Evolutionary conservation across 108 stramenopile species (phyloP), one percentile per base, ranked within the genome.

Genomic region (Stephanodiscus triporus): DNA sequence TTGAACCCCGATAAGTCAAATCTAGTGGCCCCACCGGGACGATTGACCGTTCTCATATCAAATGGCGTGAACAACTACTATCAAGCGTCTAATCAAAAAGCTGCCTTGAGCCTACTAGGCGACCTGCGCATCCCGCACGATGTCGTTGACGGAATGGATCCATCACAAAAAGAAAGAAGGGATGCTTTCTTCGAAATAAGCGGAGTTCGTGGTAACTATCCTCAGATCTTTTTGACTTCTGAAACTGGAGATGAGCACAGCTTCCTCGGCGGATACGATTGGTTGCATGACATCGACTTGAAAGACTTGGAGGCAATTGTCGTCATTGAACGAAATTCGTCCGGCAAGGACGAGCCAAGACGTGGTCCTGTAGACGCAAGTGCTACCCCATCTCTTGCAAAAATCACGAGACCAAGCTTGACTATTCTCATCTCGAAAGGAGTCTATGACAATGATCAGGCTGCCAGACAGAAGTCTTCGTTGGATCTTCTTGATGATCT

Each of bases 101-200:
- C 22, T 34, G 29, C 66, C 4, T 34, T 67, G 50, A 29, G 50
- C 49, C 37, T 67, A 0, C 51, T 67, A 5, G 19, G 54, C 29
- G 66, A 67, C 37, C 30, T 45, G 0, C 9, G 14, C 43, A 73
- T 73, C n/a, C 73, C 78, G 20, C 82, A 73, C 36, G 67, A 53
- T 29, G 63, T 19, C 16, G 48, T 55, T 10, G 24, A 55, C 10
- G 54, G 54, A 1, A 55, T 22, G 6, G 66, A 50, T 50, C 22
- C 42, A 26, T 17, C 16, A 26, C 66, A 66, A 4, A 23, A 4
- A 26, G 66, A 66, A 47, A 16, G n/a, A 7, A n/a, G 66, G 19
- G 50, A 66, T 16, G 50, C 16, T 8, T 50, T 66, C 23, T 66
- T 66, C 22, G 48, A 26, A 3, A 50, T 66, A 8, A 66, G 66